Evolutionary conservation across 805 yeast species (phyloP).

Genomic region (Jamesozyma piceae): DNA sequence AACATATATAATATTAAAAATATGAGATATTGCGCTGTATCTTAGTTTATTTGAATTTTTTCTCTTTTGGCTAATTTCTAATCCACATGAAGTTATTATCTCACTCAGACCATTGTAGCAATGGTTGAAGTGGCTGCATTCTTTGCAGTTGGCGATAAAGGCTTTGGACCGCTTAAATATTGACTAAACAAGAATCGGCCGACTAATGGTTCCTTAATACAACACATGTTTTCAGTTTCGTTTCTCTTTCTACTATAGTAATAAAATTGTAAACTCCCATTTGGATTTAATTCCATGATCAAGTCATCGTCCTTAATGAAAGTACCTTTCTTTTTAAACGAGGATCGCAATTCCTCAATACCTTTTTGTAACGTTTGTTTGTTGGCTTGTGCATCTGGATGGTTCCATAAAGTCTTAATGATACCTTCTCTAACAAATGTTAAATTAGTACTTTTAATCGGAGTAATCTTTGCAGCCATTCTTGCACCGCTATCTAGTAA

Average conservation of each 20-base stretch:
- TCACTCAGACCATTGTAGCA: not conserved
- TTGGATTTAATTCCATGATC: slow-evolving; percentile 42
- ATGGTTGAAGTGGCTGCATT: slow-evolving; percentile 19
- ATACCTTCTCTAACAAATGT: slow-evolving; percentile 85
- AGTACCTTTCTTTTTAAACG: slow-evolving; percentile 56
- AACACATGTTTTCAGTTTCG: slow-evolving; percentile 42
- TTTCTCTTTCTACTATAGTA: slow-evolving; percentile 35
- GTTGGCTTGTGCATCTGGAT: slow-evolving; percentile 46
- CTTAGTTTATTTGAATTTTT: no score
- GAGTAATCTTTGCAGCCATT: slow-evolving; percentile 67
- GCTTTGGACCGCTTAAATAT: slow-evolving; percentile 54
- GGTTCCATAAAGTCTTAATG: slow-evolving; percentile 65
- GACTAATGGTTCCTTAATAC: slow-evolving; percentile 50
- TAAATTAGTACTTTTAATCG: slow-evolving; percentile 85
- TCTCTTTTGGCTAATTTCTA: no score
- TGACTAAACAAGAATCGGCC: slow-evolving; percentile 62
- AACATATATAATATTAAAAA: not conserved
- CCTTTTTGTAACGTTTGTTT: slow-evolving; percentile 48
- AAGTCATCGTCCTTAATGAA: slow-evolving; percentile 69
- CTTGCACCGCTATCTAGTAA: slow-evolving; percentile 52
- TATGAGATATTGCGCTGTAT: not conserved
- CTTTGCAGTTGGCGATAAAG: slow-evolving; percentile 23
- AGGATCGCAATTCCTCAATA: slow-evolving; percentile 52
- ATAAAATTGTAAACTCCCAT: slow-evolving; percentile 40
- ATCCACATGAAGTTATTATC: no score